Conservation (phyloP, 176 grass and related monocot genomes). For the Rhynchospora breviuscula region DNA sequence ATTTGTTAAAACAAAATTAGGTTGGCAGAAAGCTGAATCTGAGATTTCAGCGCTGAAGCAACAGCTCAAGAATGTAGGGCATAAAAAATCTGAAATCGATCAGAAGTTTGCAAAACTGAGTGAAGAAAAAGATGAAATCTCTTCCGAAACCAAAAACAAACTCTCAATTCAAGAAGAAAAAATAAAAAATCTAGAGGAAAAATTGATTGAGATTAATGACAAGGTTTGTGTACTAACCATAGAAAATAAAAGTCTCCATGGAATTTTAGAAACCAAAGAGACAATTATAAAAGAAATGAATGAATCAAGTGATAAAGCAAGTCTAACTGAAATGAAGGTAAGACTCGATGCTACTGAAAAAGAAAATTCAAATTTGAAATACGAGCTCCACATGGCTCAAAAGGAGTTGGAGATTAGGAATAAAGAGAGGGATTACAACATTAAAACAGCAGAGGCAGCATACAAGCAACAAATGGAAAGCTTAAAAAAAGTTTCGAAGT, state of each 20-base stretch:
- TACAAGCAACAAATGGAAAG: slow-evolving; percentile 55
- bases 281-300: slow-evolving; percentile 37
- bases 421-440: slow-evolving; percentile 61
- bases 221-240: slow-evolving; percentile 40
- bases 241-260: slow-evolving; percentile 43
- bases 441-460: slow-evolving; percentile 57
- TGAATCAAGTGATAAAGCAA: slow-evolving; percentile 35
- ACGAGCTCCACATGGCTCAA: slow-evolving; percentile 73
- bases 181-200: slow-evolving; percentile 35
- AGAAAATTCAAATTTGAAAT: slow-evolving; percentile 51
- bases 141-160: slow-evolving; percentile 43
- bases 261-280: slow-evolving; percentile 48
- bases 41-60: slow-evolving; percentile 8
- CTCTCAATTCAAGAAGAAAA: slow-evolving; percentile 49
- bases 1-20: slow-evolving; percentile 4
- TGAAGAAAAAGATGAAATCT: slow-evolving; percentile 65
- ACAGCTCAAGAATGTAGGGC: slow-evolving; percentile 15
- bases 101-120: slow-evolving; percentile 57
- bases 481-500: slow-evolving; percentile 40
- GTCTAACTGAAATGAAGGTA: slow-evolving; percentile 36
- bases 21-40: slow-evolving; percentile 29
- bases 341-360: slow-evolving; percentile 56
- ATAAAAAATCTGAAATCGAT: slow-evolving; percentile 37
- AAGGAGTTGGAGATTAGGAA: slow-evolving; percentile 72
- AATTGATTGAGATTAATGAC: slow-evolving; percentile 43